Evolutionary conservation across 257 asterid species (phyloP), one percentile per base, ranked within the genome.

Genomic region (Fraxinus americana): DNA sequence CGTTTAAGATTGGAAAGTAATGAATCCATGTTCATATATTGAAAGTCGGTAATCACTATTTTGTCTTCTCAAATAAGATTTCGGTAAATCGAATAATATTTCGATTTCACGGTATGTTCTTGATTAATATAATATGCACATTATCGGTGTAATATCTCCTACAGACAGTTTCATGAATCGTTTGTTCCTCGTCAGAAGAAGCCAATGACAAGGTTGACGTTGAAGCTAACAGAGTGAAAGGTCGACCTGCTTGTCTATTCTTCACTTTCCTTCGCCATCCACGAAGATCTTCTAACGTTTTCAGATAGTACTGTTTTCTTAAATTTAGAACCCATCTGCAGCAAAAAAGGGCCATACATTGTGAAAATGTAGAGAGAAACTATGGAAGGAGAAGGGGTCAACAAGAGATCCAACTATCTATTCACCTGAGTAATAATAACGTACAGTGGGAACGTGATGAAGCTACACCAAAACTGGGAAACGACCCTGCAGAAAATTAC

Each of bases 391-490:
- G 41, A 70, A 38, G 11, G 16, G 45, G 76, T 67, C 10, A 13
- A 57, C 7, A 77, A 48, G 59, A 23, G 7, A 23, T 0, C 9
- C 8, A 63, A 21, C 9, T 27, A 27, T 50, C 45, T n/a, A 70
- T 70, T 85, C 79, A 91, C 98, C 96, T 94, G 98, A 77, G 97
- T 89, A 50, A 95, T 88, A 59, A 92, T 91, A 67, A 95, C 89
- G 61, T 95, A 95, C 77, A 92, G 97, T 2, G 99, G 98, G 80
- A 95, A 95, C 16, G 99, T 95, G 92, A 95, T 89, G 77, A 95
- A 95, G 88, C 99, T 95, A 84, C 99, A 95, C 98, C 99, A 95
- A 77, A 87, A 86, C 92, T 95, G 99, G 75, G 99, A 89, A 19
- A 90, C 88, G 35, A 92, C 82, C 87, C 97, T 94, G 92, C 87